Percentiles rank a stretch among this genome's conserved stretches.
Conservation (phyloP, 306 rosid species). For the Glycine soja region DNA sequence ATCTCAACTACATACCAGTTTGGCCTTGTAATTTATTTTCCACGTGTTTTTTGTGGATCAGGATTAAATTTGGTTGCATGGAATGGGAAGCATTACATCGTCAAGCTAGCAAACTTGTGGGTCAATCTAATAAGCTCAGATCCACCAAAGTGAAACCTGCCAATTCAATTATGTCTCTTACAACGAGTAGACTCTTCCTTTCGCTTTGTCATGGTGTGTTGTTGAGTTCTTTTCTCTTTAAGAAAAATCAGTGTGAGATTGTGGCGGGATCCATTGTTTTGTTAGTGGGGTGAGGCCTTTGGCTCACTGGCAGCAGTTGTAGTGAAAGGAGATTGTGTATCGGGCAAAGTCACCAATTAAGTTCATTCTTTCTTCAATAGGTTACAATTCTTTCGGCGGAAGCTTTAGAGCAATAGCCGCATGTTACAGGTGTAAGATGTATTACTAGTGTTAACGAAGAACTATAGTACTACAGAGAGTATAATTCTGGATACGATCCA, state of each 20-base stretch:
- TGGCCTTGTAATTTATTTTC: slow-evolving; percentile 24
- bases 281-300: slow-evolving; percentile 45
- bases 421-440: slow-evolving; percentile 42
- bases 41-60: slow-evolving; percentile 49
- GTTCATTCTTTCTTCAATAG: slow-evolving; percentile 53
- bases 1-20: slow-evolving; percentile 21
- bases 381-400: slow-evolving; percentile 54
- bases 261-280: slow-evolving; percentile 27
- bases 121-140: slow-evolving; percentile 69
- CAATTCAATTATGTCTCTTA: slow-evolving; percentile 43
- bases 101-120: slow-evolving; percentile 87
- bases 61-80: slow-evolving; percentile 76
- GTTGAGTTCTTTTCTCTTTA: slow-evolving; percentile 4
- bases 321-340: not conserved
- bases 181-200: slow-evolving; percentile 29
- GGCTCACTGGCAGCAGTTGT: slow-evolving; percentile 28
- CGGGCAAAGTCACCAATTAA: slow-evolving; percentile 41
- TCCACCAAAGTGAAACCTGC: slow-evolving; percentile 59
- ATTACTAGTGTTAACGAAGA: slow-evolving; percentile 46
- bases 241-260: slow-evolving; percentile 31
- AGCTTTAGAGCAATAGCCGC: slow-evolving; percentile 46
- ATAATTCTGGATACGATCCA: slow-evolving; percentile 42
- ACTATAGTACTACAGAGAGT: slow-evolving; percentile 13
- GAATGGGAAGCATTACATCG: slow-evolving; percentile 75
- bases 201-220: slow-evolving; percentile 12